Percentiles rank a stretch among this genome's conserved stretches.
Conservation (phyloP, 441 rosid genomes). For the Theobroma grandiflorum region DNA sequence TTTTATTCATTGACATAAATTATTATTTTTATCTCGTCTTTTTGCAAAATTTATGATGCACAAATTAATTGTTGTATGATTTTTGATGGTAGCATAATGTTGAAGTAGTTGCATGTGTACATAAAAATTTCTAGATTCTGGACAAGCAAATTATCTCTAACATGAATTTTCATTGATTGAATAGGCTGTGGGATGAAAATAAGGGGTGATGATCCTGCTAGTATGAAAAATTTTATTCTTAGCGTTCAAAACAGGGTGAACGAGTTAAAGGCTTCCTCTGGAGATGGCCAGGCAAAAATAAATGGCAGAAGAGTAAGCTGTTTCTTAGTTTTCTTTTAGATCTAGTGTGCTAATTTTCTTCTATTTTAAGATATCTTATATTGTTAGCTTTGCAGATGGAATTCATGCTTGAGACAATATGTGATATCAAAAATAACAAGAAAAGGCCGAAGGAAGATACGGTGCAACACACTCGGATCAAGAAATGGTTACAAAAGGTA, state of each 20-base stretch:
- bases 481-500: constrained; percentile 97
- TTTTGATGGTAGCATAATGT: neutral
- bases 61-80: neutral
- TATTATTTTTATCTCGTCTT: neutral
- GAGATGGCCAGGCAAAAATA: constrained; percentile 48
- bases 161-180: constrained; percentile 27
- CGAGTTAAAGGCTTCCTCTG: constrained; percentile 65
- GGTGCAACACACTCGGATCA: constrained; percentile 67
- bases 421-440: constrained; percentile 92
- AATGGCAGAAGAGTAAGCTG: constrained; percentile 66
- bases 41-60: neutral
- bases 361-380: constrained; percentile 20
- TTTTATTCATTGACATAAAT: constrained; percentile 7
- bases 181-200: constrained; percentile 95
- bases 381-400: constrained; percentile 68
- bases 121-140: neutral
- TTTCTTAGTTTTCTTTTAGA: neutral
- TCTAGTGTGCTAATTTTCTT: constrained; percentile 18
- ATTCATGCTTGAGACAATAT: constrained; percentile 90
- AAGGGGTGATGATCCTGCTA: constrained; percentile 84
- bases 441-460: constrained; percentile 76
- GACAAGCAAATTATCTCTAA: constrained; percentile 12
- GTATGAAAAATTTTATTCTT: constrained; percentile 84
- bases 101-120: neutral
- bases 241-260: constrained; percentile 77